Evolutionary conservation across 2,329 filamentous ascomycete genomes (phyloP), one percentile per base, ranked within the genome.

Genomic region (Phaeoacremonium minimum): DNA sequence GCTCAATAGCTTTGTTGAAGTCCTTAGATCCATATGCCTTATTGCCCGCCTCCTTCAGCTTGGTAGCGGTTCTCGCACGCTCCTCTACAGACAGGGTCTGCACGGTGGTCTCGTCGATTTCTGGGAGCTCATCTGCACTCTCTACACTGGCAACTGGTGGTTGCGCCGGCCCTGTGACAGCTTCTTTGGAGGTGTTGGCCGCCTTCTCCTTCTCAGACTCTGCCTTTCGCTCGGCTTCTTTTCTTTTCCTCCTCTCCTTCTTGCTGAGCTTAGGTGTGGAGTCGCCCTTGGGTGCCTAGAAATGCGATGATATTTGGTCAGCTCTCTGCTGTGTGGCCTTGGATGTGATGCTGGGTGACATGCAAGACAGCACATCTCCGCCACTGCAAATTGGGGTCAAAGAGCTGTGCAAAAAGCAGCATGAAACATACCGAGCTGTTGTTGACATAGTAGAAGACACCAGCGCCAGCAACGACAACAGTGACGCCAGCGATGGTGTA

Each of bases 401-500:
- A n/a, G n/a, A n/a, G n/a, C n/a, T n/a, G n/a, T 30, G 22, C 22
- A n/a, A n/a, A n/a, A 26, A 26, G 22, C 9, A 34, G 41, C 29
- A 28, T 34, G 31, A 35, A 39, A 61, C 68, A 52, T 67, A 82
- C 77, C 50, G 72, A 66, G 49, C 75, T 71, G 45, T 63, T 68
- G 46, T 69, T 85, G 49, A 95, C 72, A 64, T 96, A 97, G 72
- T 97, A 98, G 56, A 95, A 84, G 30, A 87, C 87, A 50, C 93
- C 91, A 20, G 90, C 91, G 43, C 87, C 87, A 12, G 88, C 93
- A 38, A 95, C 86, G 30, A 96, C 88, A 32, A 95, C 77, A 36
- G 91, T 91, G 42, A 95, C 86, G 55, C 93, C 93, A 38, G 91
- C 93, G 65, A 97, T 87, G 49, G 93, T 96, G 66, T 96, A 98